Percentiles rank a stretch among this genome's conserved stretches.
These are phyloP conservation scores for Catunica adiposa DNA, from an alignment of 2,329 filamentous ascomycete genomes.

Conservation along the genomic window DNA sequence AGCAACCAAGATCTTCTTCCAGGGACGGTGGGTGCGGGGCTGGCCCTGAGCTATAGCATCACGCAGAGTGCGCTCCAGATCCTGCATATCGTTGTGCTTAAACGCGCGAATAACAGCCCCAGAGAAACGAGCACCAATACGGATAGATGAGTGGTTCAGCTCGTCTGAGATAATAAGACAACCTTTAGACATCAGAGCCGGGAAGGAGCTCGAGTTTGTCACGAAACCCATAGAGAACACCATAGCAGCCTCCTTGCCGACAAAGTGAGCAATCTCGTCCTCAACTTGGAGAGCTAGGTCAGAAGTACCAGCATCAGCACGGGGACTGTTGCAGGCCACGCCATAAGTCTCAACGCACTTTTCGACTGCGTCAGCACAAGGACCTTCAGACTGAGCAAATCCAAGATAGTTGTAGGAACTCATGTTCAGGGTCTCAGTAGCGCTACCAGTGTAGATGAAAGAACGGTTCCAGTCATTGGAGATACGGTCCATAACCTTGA, in stretches of 20 bases:
- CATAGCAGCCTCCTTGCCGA: slow-evolving; percentile 88
- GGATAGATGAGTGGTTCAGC: slow-evolving; percentile 93
- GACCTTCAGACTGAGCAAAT: slow-evolving; percentile 92
- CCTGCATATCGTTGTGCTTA: slow-evolving; percentile 90
- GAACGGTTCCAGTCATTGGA: slow-evolving; percentile 84
- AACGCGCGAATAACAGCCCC: slow-evolving; percentile 92
- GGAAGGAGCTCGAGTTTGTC: slow-evolving; percentile 86
- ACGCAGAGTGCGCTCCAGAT: slow-evolving; percentile 71
- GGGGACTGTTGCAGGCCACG: slow-evolving; percentile 64
- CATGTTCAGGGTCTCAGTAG: slow-evolving; percentile 92
- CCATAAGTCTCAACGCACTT: slow-evolving; percentile 72
- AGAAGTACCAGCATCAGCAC: slow-evolving; percentile 69
- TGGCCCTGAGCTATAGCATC: slow-evolving; percentile 94
- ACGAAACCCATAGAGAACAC: slow-evolving; percentile 99
- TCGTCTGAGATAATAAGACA: slow-evolving; percentile 93
- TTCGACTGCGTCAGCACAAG: slow-evolving; percentile 87
- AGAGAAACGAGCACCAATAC: slow-evolving; percentile 82
- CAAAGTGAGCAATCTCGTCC: slow-evolving; percentile 72
- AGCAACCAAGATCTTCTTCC: slow-evolving; percentile 97
- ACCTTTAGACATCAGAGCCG: slow-evolving; percentile 80
- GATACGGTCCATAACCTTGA: slow-evolving; percentile 79
- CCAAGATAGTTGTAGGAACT: slow-evolving; percentile 99
- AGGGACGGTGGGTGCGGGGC: slow-evolving; percentile 91
- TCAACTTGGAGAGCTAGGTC: slow-evolving; percentile 84
- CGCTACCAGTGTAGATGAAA: slow-evolving; percentile 77